Percentiles rank a stretch among this genome's conserved stretches.
Evolutionary conservation across 2,329 filamentous ascomycete species (phyloP).

Genomic region (Penicillium sp.): DNA sequence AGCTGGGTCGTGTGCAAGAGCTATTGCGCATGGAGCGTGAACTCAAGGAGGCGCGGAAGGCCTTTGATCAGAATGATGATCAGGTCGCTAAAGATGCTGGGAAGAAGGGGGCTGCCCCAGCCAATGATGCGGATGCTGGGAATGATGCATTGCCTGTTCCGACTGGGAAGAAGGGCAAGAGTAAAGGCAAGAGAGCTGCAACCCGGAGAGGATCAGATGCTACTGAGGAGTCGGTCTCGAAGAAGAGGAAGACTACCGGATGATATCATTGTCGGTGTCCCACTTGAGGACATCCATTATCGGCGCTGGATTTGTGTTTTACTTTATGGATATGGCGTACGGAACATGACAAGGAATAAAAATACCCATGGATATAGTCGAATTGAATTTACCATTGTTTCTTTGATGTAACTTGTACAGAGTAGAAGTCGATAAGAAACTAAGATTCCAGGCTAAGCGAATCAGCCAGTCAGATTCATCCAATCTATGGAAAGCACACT

Average conservation of each 20-base stretch:
- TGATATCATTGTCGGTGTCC: slow-evolving; percentile 2
- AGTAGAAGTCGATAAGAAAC: too few relatives aligned
- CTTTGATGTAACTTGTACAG: background rate
- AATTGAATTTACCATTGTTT: background rate
- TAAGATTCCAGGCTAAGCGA: background rate
- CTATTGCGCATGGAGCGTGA: slow-evolving; percentile 84
- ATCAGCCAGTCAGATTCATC: background rate
- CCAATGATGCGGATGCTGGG: slow-evolving; percentile 31
- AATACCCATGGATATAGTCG: slow-evolving; percentile 2
- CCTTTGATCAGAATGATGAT: slow-evolving; percentile 47
- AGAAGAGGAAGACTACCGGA: slow-evolving; percentile 34
- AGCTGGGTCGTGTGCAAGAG: slow-evolving; percentile 86
- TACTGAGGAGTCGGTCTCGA: slow-evolving; percentile 35
- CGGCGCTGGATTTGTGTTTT: background rate
- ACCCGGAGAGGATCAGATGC: slow-evolving; percentile 27
- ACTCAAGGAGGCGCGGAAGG: slow-evolving; percentile 78
- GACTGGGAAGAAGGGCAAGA: slow-evolving; percentile 37
- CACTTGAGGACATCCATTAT: background rate
- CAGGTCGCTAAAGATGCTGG: slow-evolving; percentile 42
- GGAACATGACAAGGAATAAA: background rate
- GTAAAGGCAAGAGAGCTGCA: slow-evolving; percentile 36
- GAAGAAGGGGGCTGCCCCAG: slow-evolving; percentile 30
- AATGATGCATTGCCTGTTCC: slow-evolving; percentile 19
- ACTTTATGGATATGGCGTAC: background rate
- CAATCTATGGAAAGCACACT: background rate